Evolutionary conservation across 257 asterid species (phyloP), one percentile per base, ranked within the genome.

Genomic region (Capsicum baccatum): DNA sequence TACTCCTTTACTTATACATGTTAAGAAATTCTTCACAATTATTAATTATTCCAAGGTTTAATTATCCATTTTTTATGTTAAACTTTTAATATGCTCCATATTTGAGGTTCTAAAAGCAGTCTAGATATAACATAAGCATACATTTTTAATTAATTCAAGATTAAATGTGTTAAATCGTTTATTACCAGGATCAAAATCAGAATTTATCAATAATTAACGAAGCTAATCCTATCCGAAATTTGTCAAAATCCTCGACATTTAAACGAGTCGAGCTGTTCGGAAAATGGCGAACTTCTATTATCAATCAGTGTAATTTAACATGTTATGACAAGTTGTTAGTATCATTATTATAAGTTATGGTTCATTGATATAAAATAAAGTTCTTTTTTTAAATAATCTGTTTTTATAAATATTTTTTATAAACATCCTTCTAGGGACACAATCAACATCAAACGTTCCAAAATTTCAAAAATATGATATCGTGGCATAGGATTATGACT

Each of bases 401-500:
- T 26, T 26, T 26, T 26, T 26, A 26, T 26, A 26, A 21, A 21
- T 21, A 21, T 21, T 26, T 26, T 26, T 26, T 26, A 26, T 26
- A 26, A 26, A 26, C 33, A 26, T 39, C 26, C 76, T 16, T 68
- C 52, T 15, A 7, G 54, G 14, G 26, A 8, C 80, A 76, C 81
- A 39, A 76, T 26, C 64, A 76, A 54, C 48, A 54, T 54, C 81
- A 54, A 76, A 54, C 63, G 13, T 14, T 78, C 64, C 50, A 78
- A 54, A 54, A 21, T 26, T 52, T 21, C 44, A 54, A 39, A 68
- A 66, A 37, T 11, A 2, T 76, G 48, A 78, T 54, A 78, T 76
- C 81, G 14, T 6, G 64, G 48, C 48, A 9, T 76, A 26, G 79
- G 71, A 79, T 79, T 79, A 58, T 55, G 60, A 56, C 62, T n/a